These are phyloP conservation scores for Podaxis carcinomalis DNA, from an alignment of 768 basidiomycete species.

Conservation along the genomic window DNA sequence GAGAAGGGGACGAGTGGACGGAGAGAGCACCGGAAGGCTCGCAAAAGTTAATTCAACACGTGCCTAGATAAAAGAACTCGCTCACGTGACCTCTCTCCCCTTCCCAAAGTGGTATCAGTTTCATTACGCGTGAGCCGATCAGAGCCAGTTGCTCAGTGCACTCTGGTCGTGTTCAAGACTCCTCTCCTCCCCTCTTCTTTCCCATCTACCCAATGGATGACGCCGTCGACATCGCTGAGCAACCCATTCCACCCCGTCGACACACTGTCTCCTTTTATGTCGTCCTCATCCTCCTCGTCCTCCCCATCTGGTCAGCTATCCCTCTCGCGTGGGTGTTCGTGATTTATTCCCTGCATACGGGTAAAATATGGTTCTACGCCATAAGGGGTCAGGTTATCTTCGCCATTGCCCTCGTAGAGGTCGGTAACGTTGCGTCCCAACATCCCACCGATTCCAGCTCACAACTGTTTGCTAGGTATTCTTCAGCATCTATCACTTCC, in stretches of 20 bases:
- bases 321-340: slow-evolving; percentile 67
- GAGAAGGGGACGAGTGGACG: slow-evolving; percentile 20
- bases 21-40: slow-evolving; percentile 8
- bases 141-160: neutral
- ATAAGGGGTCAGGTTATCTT: slow-evolving; percentile 38
- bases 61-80: slow-evolving; percentile 9
- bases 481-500: slow-evolving; percentile 64
- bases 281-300: slow-evolving; percentile 49
- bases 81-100: slow-evolving; percentile 4
- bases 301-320: slow-evolving; percentile 60
- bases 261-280: slow-evolving; percentile 53
- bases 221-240: slow-evolving; percentile 28
- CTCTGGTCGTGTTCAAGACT: neutral
- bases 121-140: neutral
- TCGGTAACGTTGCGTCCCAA: slow-evolving; percentile 20
- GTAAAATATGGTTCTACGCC: slow-evolving; percentile 36
- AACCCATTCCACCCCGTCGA: slow-evolving; percentile 28
- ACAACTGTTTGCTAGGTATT: slow-evolving; percentile 39
- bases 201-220: slow-evolving; percentile 24
- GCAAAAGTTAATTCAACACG: neutral
- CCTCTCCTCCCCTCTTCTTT: neutral
- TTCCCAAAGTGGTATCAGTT: slow-evolving; percentile 8
- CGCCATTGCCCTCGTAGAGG: slow-evolving; percentile 55
- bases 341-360: slow-evolving; percentile 41
- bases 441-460: neutral